Conservation (phyloP, 495 filamentous ascomycete genomes). For the Sphaerosporella brunnea region DNA sequence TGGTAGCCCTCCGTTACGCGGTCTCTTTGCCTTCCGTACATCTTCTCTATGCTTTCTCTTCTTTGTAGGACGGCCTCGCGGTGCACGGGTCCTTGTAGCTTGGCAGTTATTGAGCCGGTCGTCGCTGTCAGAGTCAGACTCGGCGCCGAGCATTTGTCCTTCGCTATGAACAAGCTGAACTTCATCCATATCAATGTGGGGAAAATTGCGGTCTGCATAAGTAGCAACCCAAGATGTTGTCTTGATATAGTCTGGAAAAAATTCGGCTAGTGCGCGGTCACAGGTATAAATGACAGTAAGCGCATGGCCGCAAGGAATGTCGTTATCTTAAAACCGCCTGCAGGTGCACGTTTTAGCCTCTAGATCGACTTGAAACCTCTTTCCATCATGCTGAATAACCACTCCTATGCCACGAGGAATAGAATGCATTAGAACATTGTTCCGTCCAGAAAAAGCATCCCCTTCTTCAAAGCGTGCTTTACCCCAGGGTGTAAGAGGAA, state of each 20-base stretch:
- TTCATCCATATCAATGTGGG: not conserved
- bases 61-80: not conserved
- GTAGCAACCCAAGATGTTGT: not conserved
- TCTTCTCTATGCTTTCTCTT: not conserved
- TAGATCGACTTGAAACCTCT: not conserved
- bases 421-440: conserved; percentile 1
- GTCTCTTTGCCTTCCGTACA: not conserved
- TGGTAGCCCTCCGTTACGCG: not conserved
- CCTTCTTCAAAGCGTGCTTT: not conserved
- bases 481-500: not conserved
- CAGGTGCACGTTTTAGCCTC: not conserved
- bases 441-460: not conserved
- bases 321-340: not conserved
- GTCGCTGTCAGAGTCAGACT: not conserved
- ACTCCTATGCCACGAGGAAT: not conserved
- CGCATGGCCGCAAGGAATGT: not conserved
- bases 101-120: not conserved
- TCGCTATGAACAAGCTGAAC: not conserved
- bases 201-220: not conserved
- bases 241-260: not conserved
- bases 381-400: not conserved
- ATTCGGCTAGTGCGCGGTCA: not conserved
- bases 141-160: not conserved
- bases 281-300: not conserved
- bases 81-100: not conserved